Conservation (phyloP, 345 rosid genomes). For the Citrus cavaleriei region DNA sequence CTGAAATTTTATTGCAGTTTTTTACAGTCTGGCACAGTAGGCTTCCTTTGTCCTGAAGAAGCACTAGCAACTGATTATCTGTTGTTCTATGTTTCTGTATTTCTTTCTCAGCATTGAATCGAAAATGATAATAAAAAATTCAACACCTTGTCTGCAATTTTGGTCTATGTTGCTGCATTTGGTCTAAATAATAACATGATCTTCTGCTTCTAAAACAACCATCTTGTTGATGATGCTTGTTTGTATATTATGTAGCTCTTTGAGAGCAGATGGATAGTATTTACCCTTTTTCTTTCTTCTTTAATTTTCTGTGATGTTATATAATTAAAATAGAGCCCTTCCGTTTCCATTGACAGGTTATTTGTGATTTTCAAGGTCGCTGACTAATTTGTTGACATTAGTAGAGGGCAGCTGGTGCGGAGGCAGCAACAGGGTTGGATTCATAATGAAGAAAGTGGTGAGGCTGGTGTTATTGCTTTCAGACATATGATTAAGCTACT, state of each 20-base stretch:
- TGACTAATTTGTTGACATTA: background rate
- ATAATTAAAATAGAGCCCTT: background rate
- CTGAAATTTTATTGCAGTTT: background rate
- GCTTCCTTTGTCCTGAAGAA: background rate
- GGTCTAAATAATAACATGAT: background rate
- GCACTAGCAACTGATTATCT: background rate
- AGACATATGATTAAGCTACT: background rate
- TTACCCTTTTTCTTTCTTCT: background rate
- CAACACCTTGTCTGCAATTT: background rate
- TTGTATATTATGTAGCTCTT: background rate
- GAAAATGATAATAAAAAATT: background rate
- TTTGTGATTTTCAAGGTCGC: background rate
- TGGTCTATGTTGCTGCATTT: background rate
- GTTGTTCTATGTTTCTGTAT: background rate
- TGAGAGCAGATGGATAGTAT: background rate
- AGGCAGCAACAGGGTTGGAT: background rate
- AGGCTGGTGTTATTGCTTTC: background rate
- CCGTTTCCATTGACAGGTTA: background rate
- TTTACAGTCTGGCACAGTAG: background rate
- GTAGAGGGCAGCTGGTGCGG: background rate
- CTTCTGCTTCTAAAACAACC: background rate
- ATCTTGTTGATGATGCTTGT: background rate
- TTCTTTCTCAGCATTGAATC: background rate
- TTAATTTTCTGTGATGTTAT: background rate
- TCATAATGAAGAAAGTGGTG: background rate